Evolutionary conservation across 345 rosid species (phyloP), one percentile per base, ranked within the genome.

Genomic region (Brassica carinata): DNA sequence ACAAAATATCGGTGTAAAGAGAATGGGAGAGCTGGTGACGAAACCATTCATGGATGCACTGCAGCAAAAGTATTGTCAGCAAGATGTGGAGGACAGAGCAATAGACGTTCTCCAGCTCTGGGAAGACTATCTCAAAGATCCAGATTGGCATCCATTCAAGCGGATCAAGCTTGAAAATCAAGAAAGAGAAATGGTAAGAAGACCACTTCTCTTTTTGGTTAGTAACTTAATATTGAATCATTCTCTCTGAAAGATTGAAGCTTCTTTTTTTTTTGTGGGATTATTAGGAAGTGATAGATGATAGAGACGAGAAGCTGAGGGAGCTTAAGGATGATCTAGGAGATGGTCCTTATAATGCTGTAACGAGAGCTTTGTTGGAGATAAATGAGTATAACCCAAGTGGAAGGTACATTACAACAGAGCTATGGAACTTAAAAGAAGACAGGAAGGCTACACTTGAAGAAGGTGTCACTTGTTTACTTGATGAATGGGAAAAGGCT

Each of bases 371-470:
- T 48, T 71, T 93, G 81, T 61, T 63, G 80, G 93, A 96, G 87
- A 87, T 93, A 77, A 92, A 93, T 30, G 98, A 96, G 51, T 89
- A 89, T 89, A 96, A 96, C 73, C 96, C 99, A 0, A 96, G 99
- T 77, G 99, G 99, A 77, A 86, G 95, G 75, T 96, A 93, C 61
- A 84, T 92, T 68, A 86, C 76, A 73, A 73, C 89, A 2, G 95
- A 93, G 85, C 73, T 93, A 73, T 96, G 99, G 98, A 90, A 90
- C 83, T 76, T 87, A 19, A 72, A 66, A 63, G 89, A 86, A 73
- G 88, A 87, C 63, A 92, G 82, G 78, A 90, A 75, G 81, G 97
- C 99, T 13, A 69, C 90, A 26, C 86, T 93, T 74, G 83, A 85
- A 81, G 97, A 96, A 69, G 97, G 97, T 43, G 90, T 85, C 26